A percentile compares a stretch with the other conserved stretches of the same genome.
Evolutionary conservation across 1,284 basidiomycete species (phyloP).

Genomic region (Bothia castanella): DNA sequence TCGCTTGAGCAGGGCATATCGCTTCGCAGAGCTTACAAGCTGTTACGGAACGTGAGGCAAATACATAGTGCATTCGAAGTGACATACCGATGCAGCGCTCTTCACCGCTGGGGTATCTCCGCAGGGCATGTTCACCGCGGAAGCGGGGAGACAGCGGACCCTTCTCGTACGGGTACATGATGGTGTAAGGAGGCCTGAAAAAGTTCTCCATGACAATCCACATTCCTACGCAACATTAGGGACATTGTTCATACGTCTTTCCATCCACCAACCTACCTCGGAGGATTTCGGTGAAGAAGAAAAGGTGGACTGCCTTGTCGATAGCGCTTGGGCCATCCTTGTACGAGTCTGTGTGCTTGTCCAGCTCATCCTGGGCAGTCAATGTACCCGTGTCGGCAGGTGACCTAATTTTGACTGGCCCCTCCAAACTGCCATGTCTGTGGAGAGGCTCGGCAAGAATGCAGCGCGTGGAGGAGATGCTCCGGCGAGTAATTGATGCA

Average conservation of each 20-base stretch:
- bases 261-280: slow-evolving; percentile 60
- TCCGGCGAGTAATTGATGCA: slow-evolving; percentile 43
- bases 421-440: slow-evolving; percentile 21
- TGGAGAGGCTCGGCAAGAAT: slow-evolving; percentile 23
- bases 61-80: neutral
- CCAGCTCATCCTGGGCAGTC: slow-evolving; percentile 43
- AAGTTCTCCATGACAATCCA: slow-evolving; percentile 99
- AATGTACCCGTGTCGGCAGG: slow-evolving; percentile 39
- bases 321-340: slow-evolving; percentile 80
- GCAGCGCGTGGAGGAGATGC: slow-evolving; percentile 24
- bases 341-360: slow-evolving; percentile 62
- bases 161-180: slow-evolving; percentile 98
- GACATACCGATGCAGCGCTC: slow-evolving; percentile 94
- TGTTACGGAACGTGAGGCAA: slow-evolving; percentile 32
- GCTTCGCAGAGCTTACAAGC: slow-evolving; percentile 99
- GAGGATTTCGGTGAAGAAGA: slow-evolving; percentile 99
- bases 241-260: neutral
- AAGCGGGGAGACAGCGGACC: slow-evolving; percentile 97
- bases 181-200: slow-evolving; percentile 97
- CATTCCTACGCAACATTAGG: slow-evolving; percentile 65
- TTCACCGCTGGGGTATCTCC: slow-evolving; percentile 97
- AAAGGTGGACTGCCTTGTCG: slow-evolving; percentile 93
- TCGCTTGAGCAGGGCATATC: slow-evolving; percentile 98
- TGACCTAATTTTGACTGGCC: slow-evolving; percentile 31
- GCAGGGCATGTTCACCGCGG: slow-evolving; percentile 97